phyloP scores from a whole-genome alignment of 176 grass and related monocot species.

The Bolboschoenus planiculmis region DNA sequence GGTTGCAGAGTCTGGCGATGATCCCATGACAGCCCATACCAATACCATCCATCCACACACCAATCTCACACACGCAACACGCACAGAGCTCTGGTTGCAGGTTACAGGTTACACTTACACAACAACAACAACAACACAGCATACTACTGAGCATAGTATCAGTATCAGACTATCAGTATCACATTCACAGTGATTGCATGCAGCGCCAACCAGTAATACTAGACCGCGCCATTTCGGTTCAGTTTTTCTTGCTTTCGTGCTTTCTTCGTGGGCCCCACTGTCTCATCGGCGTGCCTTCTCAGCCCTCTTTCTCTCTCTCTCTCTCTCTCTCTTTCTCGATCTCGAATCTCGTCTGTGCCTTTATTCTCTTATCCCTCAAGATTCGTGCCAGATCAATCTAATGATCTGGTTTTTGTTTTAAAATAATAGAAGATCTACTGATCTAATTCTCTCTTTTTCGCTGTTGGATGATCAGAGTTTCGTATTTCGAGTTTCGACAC shows the following conservation, averaged over 20 bases:
- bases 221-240: not conserved
- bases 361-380: not conserved
- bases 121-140: too few species aligned
- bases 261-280: not conserved
- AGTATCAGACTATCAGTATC: too few species aligned
- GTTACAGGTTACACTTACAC: too few species aligned
- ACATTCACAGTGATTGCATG: too few species aligned
- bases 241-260: not conserved
- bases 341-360: not conserved
- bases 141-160: not conserved
- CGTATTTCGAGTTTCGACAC: not conserved
- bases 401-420: not conserved
- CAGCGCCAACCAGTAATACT: not conserved
- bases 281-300: slow-evolving; percentile 18
- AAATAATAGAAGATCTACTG: not conserved
- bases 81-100: too few species aligned
- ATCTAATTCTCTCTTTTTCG: not conserved
- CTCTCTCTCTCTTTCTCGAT: not conserved
- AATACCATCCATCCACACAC: not conserved
- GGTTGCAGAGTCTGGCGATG: not conserved
- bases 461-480: not conserved
- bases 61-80: not conserved
- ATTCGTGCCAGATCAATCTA: not conserved
- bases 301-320: not conserved
- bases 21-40: not conserved